A percentile compares a stretch with the other conserved stretches of the same genome.
phyloP scores from a whole-genome alignment of 495 filamentous ascomycete genomes.

The Talaromyces wortmannii region DNA sequence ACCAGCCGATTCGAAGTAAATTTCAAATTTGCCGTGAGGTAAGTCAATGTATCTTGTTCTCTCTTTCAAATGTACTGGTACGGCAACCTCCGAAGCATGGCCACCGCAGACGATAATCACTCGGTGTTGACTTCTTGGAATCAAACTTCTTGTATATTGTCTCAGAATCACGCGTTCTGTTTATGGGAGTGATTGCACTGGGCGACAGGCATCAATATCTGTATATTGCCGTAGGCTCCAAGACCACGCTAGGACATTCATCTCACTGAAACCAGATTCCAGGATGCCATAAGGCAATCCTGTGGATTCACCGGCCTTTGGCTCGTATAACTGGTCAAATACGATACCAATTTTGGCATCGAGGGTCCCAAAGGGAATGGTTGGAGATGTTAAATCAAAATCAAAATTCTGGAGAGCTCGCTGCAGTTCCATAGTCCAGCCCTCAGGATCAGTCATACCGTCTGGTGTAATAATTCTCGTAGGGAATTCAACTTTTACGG shows the following conservation, averaged over 20 bases:
- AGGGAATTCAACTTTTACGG: neutral
- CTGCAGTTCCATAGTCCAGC: neutral
- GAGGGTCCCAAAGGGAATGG: neutral
- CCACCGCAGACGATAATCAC: neutral
- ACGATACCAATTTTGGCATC: neutral
- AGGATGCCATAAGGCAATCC: neutral
- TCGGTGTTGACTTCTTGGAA: neutral
- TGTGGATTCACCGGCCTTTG: neutral
- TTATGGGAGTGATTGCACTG: neutral
- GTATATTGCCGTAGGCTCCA: neutral
- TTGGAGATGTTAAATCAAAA: too few relatives aligned
- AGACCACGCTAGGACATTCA: neutral
- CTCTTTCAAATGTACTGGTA: too few relatives aligned
- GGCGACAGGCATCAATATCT: neutral
- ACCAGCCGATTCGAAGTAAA: neutral
- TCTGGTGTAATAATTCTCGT: neutral
- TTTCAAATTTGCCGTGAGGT: neutral
- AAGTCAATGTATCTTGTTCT: too few relatives aligned
- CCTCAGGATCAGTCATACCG: neutral
- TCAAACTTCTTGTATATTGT: neutral
- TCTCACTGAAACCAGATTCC: neutral
- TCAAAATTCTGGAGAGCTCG: conserved; percentile 1
- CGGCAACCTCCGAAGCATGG: too few relatives aligned
- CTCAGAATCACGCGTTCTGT: neutral
- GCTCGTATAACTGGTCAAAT: neutral